Evolutionary conservation across 331 rosid species (phyloP).

Genomic region (Arachis monticola): DNA sequence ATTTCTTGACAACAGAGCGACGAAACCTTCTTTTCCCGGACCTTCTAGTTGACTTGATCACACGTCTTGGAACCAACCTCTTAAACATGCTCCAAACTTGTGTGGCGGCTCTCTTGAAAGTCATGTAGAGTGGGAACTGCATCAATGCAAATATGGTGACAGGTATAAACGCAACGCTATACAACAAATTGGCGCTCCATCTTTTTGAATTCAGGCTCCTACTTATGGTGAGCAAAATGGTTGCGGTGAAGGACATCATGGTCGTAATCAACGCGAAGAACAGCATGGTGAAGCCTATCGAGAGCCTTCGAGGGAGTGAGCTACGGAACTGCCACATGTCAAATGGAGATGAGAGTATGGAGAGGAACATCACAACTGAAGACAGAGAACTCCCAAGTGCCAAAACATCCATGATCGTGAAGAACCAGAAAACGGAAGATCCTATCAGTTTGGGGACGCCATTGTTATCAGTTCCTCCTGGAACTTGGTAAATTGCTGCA

Average conservation of each 20-base stretch:
- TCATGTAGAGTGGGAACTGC: neutral
- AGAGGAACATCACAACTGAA: conserved; percentile 29
- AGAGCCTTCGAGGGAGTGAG: conserved; percentile 16
- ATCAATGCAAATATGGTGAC: conserved; percentile 1
- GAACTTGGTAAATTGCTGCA: conserved; percentile 34
- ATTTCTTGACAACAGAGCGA: too few species aligned
- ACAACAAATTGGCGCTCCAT: conserved; percentile 10
- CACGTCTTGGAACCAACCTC: too few species aligned
- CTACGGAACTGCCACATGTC: neutral
- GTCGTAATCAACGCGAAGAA: conserved; percentile 36
- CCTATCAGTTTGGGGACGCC: neutral
- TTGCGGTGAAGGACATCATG: conserved; percentile 28
- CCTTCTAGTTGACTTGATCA: too few species aligned
- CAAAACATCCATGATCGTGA: conserved; percentile 22
- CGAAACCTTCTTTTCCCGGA: too few species aligned
- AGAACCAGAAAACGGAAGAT: conserved; percentile 4
- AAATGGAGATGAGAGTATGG: conserved; percentile 23
- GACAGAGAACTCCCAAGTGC: conserved; percentile 20
- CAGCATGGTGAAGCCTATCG: neutral
- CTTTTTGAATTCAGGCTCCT: neutral
- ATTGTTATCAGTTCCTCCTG: conserved; percentile 23
- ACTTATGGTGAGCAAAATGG: conserved; percentile 26
- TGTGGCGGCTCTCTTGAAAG: too few species aligned
- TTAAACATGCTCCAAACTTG: too few species aligned
- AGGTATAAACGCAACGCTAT: neutral